Conservation (phyloP, 768 basidiomycete genomes). For the Russula foetens region DNA sequence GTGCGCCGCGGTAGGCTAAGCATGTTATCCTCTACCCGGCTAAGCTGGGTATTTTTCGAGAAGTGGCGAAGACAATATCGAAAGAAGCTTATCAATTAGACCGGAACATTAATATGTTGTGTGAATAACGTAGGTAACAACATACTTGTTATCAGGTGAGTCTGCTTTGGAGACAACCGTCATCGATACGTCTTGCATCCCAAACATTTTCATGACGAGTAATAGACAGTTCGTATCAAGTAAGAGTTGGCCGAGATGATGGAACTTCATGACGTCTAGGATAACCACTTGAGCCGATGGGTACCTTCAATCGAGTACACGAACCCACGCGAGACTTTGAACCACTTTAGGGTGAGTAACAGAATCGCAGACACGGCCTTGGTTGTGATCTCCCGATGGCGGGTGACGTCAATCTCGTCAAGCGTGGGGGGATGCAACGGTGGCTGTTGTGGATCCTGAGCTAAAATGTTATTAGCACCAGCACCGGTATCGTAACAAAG, state of each 20-base stretch:
- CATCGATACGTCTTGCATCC: slow-evolving; percentile 82
- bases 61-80: slow-evolving; percentile 81
- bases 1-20: slow-evolving; percentile 52
- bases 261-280: slow-evolving; percentile 95
- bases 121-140: not conserved
- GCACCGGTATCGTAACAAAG: not conserved
- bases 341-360: slow-evolving; percentile 89
- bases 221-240: slow-evolving; percentile 93
- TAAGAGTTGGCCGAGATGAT: slow-evolving; percentile 91
- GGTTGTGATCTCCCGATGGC: slow-evolving; percentile 95
- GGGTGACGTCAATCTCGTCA: slow-evolving; percentile 87
- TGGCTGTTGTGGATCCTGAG: slow-evolving; percentile 45
- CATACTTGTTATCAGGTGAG: slow-evolving; percentile 76
- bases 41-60: slow-evolving; percentile 52
- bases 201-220: slow-evolving; percentile 95
- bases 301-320: not conserved
- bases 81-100: slow-evolving; percentile 67
- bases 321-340: slow-evolving; percentile 91
- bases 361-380: slow-evolving; percentile 96
- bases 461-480: slow-evolving; percentile 25
- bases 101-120: slow-evolving; percentile 3
- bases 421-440: slow-evolving; percentile 62
- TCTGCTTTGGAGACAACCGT: slow-evolving; percentile 87
- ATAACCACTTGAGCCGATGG: not conserved
- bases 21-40: slow-evolving; percentile 58